Conservation (phyloP, 2,329 filamentous ascomycete genomes). For the Lasiodiplodia sp. region DNA sequence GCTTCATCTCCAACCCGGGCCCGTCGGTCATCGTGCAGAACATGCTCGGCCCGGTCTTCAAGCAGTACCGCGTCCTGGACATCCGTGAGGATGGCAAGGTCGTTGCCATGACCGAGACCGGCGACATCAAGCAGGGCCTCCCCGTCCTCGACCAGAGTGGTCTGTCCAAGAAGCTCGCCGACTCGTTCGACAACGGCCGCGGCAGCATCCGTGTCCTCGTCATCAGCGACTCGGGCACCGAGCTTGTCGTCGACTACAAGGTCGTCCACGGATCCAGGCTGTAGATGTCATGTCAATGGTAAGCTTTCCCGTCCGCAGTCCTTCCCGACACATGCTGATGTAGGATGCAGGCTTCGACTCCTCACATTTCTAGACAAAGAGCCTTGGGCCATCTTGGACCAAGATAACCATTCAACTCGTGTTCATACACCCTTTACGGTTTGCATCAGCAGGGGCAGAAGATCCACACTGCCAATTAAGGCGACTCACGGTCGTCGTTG, state of each 20-base stretch:
- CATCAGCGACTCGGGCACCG: constrained; percentile 89
- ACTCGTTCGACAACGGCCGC: constrained; percentile 88
- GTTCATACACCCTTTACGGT: constrained; percentile 16
- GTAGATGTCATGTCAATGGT: constrained; percentile 50
- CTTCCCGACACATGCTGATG: neutral
- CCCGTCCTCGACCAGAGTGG: constrained; percentile 94
- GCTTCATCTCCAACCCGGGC: constrained; percentile 95
- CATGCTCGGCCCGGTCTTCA: constrained; percentile 99
- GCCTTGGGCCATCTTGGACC: neutral
- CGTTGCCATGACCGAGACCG: constrained; percentile 98
- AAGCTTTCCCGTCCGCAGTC: constrained; percentile 26
- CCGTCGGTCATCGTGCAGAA: constrained; percentile 98
- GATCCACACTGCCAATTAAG: constrained; percentile 23
- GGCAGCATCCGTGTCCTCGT: constrained; percentile 95
- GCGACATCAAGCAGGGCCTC: constrained; percentile 96
- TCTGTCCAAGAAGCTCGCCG: constrained; percentile 80
- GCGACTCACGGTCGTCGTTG: neutral
- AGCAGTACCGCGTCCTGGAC: constrained; percentile 99
- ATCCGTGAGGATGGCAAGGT: constrained; percentile 82
- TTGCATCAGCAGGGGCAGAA: constrained; percentile 3
- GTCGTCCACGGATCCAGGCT: constrained; percentile 82
- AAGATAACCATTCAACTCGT: constrained; percentile 19
- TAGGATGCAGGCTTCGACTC: neutral
- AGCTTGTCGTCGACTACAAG: constrained; percentile 99
- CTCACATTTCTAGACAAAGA: constrained; percentile 3